Base-by-base conservation (phyloP, 2,329 filamentous ascomycete species). In the Colletotrichum chlorophyti region DNA sequence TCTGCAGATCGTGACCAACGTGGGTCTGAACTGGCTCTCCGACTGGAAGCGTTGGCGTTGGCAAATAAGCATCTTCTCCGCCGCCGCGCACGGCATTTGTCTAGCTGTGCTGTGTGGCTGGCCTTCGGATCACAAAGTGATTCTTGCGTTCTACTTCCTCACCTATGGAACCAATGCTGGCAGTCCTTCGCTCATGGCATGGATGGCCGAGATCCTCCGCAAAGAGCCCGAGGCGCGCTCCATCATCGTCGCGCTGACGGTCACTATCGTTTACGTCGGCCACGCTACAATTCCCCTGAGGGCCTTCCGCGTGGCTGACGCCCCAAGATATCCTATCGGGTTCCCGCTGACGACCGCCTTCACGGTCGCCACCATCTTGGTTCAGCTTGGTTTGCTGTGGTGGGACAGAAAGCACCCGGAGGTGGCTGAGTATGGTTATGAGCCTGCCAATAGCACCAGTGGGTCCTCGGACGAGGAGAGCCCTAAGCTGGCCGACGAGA, bases 1-100 rank as follows among this genome's bases (percentile, higher is more conserved):
- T 1, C 50, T 72, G 21, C 69, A 73, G 50, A 76, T 76, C 10
- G 59, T 73, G 11, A 70, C 69, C 7, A 76, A 69, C 19, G 60
- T 76, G 11, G 65, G 65, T 1, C 60, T 76, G 11, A 75, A 74
- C 46, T 69, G 68, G 5, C 38, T 76, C 0, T 73, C 72, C 0
- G 73, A 76, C 52, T 69, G 68, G 68, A 75, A 74, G 59, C 68
- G 67, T 21, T 76, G 73, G 73, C 68, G 73, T 7, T 76, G 73
- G 73, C 73, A 76, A 55, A 66, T 76, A 23, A 71, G 69, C 38
- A 64, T 69, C 12, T 70, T 66, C 12, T 68, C 68, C 1, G 67
- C 68, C 0, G 62, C 65, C 0, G 63, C 65, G 7, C 67, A 73
- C 19, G 66, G 68, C 2, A 49, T 74, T 9, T 68, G 72, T 46